Evolutionary conservation across 1,284 basidiomycete species (phyloP), one percentile per base, ranked within the genome.

Genomic region (Microbotryum intermedium): DNA sequence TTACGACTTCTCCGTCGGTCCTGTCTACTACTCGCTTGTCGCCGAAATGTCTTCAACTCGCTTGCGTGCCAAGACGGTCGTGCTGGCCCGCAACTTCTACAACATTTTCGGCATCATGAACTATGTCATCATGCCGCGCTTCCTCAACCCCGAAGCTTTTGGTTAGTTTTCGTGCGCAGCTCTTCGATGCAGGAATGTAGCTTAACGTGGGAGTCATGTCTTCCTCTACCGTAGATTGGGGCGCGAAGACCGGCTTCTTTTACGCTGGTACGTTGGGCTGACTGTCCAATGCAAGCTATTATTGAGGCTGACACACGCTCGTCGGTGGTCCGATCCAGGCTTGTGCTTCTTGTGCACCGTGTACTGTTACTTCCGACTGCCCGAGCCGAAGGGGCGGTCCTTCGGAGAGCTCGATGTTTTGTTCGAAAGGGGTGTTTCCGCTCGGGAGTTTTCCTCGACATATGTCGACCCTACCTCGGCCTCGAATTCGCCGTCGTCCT

Each of bases 1-100:
- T 28, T 77, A 75, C 68, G 74, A 77, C 65, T 26, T 71, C 26
- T 72, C 74, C 20, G 71, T 77, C 48, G 76, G 76, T 45, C 75
- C 76, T 2, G 43, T 74, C 34, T 75, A 74, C 68, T 77, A 76
- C 69, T 74, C 74, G 48, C 71, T 79, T 51, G 77, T 79, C 10
- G 75, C 76, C 23, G 78, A 79, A 55, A 69, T 79, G 45, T 73
- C 76, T 1, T 75, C 77, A 16, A 74, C 76, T 28, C 73, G 77
- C 34, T 39, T 39, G 34, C 34, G 34, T 4, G 34, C 34, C 34
- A 39, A 39, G 34, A 39, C 34, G 11, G 34, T 39, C 11, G 34
- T 39, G 10, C 34, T 39, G 11, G 34, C 34, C 18, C 34, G 34
- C 2, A 39, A 39, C 11, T 39, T 39, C 3, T 39, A 39, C 3